Evolutionary conservation across 768 basidiomycete genomes (phyloP), one percentile per base, ranked within the genome.

Genomic region (Fomitopsis pulvina): DNA sequence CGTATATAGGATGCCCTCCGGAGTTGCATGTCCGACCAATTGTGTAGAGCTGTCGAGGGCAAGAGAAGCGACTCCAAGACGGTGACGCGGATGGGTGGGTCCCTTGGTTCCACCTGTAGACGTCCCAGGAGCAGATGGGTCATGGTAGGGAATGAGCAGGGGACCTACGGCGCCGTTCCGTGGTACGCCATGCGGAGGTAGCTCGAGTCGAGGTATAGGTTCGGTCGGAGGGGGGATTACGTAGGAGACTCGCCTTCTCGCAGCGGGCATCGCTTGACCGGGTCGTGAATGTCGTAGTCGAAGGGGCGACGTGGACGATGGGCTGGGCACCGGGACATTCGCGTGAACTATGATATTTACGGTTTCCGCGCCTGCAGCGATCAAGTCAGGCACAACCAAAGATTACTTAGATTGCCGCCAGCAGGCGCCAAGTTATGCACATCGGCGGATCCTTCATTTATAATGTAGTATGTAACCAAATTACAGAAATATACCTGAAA

Each of bases 1-100:
- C 2, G 90, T 83, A 63, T 96, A 96, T 2, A 96, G 68, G 37
- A 96, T 93, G 4, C 93, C 93, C 56, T 89, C 82, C 0, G 93
- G 92, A 3, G 74, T 60, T 4, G 65, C 51, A n/a, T 71, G 72
- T 4, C 85, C 85, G n/a, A 75, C 62, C 6, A 96, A 75, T 41
- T 78, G 76, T 2, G 93, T 95, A 0, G 89, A 84, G 0, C 79
- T 76, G 66, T 97, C 93, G 20, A 97, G 71, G 0, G 89, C 93
- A n/a, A 97, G 76, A 0, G 88, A 84, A 0, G 87, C 81, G 30
- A 93, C 82, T 3, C 91, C 91, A 0, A 97, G 78, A 20, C 92
- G 80, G 68, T 97, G 93, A 27, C 84, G 77, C n/a, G 89, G 87
- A 54, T 87, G 80, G 10, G 66, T 66, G 14, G 60, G 53, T 41